Base-by-base conservation (phyloP, 495 filamentous ascomycete genomes). In the Cairneyella variabilis region DNA sequence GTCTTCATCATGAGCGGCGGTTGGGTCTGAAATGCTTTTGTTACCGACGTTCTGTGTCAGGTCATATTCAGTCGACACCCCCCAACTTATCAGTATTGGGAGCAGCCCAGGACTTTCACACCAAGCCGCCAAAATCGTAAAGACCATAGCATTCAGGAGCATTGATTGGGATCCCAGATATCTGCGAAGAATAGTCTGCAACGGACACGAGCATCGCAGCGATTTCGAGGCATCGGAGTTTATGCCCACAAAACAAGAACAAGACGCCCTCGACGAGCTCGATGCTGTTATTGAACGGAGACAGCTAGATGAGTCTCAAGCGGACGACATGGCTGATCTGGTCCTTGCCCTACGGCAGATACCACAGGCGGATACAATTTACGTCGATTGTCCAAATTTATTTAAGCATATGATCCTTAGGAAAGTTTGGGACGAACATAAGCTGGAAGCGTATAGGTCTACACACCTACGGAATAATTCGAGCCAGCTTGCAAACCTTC, bases 371-470 rank as follows among this genome's bases (percentile, higher is more conserved):
- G 23, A 38, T 12, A 38, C 26, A 3, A 23, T 59, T 12, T 16
- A 44, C 6, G 38, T 59, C n/a, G 30, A 12, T 2, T 45, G 17
- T 17, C 45, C 27, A 16, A 55, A 51, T 27, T 42, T 32, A 6
- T 60, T 60, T 39, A 32, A 53, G 12, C n/a, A 50, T 40, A 4
- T 2, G 18, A 5, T 46, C 16, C 32, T 60, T 16, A 34, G 23
- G n/a, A 56, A 53, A 34, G 21, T 53, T 14, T 60, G 57, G 57
- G 42, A 50, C 3, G 48, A 56, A 30, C 53, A 46, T 20, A 18
- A 12, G 2, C 25, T 54, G 12, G 53, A 53, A 12, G 36, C 28
- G 2, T 48, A 42, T 38, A 23, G 21, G n/a, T 25, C 12, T 11
- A 3, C 1, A 17, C 23, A 12, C 11, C 10, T 20, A n/a, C 1